Conservation (phyloP, 2,329 filamentous ascomycete genomes). For the Colletotrichum sp. region DNA sequence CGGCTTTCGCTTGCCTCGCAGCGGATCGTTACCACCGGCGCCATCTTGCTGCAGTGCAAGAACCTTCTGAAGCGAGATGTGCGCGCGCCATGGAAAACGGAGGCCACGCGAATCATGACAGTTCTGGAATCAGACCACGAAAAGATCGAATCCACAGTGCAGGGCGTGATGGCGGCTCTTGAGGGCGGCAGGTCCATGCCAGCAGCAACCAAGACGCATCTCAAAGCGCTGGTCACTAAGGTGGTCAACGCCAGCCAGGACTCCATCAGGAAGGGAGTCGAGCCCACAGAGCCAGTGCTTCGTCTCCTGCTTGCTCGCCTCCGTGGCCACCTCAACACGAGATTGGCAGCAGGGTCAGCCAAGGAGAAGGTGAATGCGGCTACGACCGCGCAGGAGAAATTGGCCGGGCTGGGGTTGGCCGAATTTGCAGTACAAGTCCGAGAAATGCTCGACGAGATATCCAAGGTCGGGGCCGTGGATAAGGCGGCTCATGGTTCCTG, state of each 20-base stretch:
- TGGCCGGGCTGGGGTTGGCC: constrained; percentile 72
- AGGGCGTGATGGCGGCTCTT: constrained; percentile 67
- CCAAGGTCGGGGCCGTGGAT: constrained; percentile 70
- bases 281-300: constrained; percentile 62
- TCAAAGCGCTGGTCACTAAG: constrained; percentile 62
- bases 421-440: constrained; percentile 76
- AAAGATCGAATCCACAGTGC: constrained; percentile 56
- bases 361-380: constrained; percentile 74
- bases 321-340: constrained; percentile 67
- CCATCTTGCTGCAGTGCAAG: constrained; percentile 80
- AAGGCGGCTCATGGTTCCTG: constrained; percentile 70
- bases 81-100: constrained; percentile 76
- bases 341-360: constrained; percentile 69
- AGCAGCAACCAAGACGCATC: constrained; percentile 62
- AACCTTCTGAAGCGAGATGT: constrained; percentile 84
- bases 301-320: constrained; percentile 72
- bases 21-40: constrained; percentile 74
- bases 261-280: constrained; percentile 42
- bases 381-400: constrained; percentile 70
- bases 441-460: constrained; percentile 71
- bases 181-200: constrained; percentile 70
- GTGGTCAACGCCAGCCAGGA: constrained; percentile 57
- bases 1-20: constrained; percentile 41
- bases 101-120: constrained; percentile 73
- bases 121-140: constrained; percentile 65